Conservation (phyloP, 441 rosid genomes). For the Eugenia klotzschiana region DNA sequence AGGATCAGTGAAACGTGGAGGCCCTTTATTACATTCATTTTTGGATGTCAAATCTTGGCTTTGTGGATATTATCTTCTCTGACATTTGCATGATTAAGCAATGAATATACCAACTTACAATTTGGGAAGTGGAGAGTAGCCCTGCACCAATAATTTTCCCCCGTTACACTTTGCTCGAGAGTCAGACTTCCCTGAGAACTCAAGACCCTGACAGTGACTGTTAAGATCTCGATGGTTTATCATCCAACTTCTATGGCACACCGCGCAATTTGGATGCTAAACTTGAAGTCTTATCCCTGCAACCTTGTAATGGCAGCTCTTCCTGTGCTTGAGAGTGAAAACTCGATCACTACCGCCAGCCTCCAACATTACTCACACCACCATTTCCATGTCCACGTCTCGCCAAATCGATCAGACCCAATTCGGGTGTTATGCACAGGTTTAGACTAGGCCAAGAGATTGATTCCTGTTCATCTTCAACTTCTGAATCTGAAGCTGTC, state of each 20-base stretch:
- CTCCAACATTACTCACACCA: background rate
- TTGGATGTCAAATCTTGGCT: background rate
- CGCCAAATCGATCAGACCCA: background rate
- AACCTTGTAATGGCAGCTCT: background rate
- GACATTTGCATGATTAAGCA: background rate
- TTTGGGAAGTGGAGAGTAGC: background rate
- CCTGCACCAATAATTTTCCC: background rate
- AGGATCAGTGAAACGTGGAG: background rate
- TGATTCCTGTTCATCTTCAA: background rate
- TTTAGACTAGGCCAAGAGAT: background rate
- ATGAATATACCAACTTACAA: background rate
- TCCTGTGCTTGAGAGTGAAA: background rate
- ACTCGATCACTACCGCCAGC: no score
- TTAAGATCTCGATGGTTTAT: background rate
- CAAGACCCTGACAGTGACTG: background rate
- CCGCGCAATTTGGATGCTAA: background rate
- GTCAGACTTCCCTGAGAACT: background rate
- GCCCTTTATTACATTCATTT: background rate
- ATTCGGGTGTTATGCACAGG: background rate
- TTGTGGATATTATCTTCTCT: background rate
- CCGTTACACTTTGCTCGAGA: background rate
- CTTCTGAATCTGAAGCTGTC: background rate
- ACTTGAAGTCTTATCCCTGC: background rate
- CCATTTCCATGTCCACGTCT: background rate
- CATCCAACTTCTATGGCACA: background rate